Evolutionary conservation across 805 yeast genomes (phyloP), one percentile per base, ranked within the genome.

Genomic region (Wickerhamiella parazyma): DNA sequence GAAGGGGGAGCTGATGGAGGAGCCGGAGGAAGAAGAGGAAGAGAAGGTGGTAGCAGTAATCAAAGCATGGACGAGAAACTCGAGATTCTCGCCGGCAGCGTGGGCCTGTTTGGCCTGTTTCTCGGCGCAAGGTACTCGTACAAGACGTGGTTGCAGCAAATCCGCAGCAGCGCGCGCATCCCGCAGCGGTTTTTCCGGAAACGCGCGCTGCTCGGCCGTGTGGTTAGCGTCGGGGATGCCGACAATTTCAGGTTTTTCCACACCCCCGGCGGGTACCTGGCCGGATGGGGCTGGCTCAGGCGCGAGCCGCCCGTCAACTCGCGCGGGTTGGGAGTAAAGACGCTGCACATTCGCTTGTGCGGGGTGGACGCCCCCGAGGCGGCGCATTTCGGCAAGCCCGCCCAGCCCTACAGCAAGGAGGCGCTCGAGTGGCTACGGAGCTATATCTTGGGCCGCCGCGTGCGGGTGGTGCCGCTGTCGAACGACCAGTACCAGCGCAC

Each of bases 301-400:
- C 51, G 59, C 10, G 66, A 75, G 0, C 97, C 97, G 0, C 60
- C 63, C 9, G 61, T 70, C 5, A 71, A 71, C 53, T 59, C 45
- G 53, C 71, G 63, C 38, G 70, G 60, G 45, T 56, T 54, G 31
- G 73, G 75, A 49, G 73, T 73, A 48, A 68, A 78, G 50, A 91
- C 98, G 0, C 65, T 91, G 29, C 78, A 80, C 60, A 73, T 91
- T 4, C 68, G 98, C 38, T 64, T 91, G 17, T 81, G 91, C 61
- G 98, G 96, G 0, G 79, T 89, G 12, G 98, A 91, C 68, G 98
- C 98, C 0, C 98, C 98, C 1, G 98, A 91, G 57, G 67, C 93
- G 35, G 73, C 94, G 1, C 96, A 91, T 65, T 91, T 84, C 61
- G 98, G 98, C 1, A 80, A 81, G 48, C 86, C 93, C 0, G 80